Base-by-base conservation (phyloP, 805 yeast genomes). In the Schwanniomyces occidentalis region DNA sequence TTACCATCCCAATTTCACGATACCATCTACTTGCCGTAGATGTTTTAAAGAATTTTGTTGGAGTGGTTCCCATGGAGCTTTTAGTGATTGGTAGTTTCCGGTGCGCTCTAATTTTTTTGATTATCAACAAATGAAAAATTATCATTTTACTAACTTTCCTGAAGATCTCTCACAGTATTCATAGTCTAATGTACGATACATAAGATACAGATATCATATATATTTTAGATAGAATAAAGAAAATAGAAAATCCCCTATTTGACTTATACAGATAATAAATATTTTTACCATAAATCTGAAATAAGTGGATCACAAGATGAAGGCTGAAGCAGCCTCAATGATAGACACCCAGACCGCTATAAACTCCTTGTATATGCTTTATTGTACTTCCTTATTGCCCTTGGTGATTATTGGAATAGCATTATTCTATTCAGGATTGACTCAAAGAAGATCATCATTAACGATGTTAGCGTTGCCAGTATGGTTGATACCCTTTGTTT, bases 391-490 rank as follows among this genome's bases (percentile, higher is more conserved):
- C 5, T 34, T 65, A 14, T 46, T 68, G 10, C 57, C 63, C 5
- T 37, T 58, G 27, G 57, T 60, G 9, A 33, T 66, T 0, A 36
- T 65, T 2, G 74, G 74, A 2, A 52, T 65, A 9, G 54, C 63
- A 3, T 44, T 65, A 30, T 68, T 67, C 42, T 68, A 68, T 42
- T 64, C 71, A 2, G 74, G 74, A 4, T 49, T 68, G 24, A 66
- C 65, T 6, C 73, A 68, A 38, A 43, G 73, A 42, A 45, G 72
- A 31, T 65, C 72, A 2, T 56, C 72, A 8, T 48, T 68, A 23
- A 56, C 70, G 5, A 63, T 66, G 62, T 49, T 68, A 16, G 60
- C 69, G 2, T 36, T 64, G 8, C 71, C 73, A 5, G 13, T 57
- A 6, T 29, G 65, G 10, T 32, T 66, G 12, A 28, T 46, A 2